A percentile compares a stretch with the other conserved stretches of the same genome.
Evolutionary conservation across 179 eudicot genomes (phyloP).

Genomic region (Nepenthes alata): DNA sequence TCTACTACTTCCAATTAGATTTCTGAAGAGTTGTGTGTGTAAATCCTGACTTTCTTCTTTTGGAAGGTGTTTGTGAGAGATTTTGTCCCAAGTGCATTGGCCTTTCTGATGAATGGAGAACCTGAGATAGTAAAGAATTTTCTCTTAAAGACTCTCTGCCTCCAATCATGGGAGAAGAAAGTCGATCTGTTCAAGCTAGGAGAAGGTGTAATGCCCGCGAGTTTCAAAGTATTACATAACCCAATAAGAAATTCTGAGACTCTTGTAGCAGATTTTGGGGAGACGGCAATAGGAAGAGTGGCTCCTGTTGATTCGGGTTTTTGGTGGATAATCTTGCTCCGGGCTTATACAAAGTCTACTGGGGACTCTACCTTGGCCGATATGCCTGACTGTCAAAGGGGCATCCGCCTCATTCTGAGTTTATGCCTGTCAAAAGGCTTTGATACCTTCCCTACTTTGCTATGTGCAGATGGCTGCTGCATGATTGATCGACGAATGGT

Average conservation of each 20-base stretch:
- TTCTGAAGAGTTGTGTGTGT: background rate
- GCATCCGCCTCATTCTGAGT: conserved; percentile 59
- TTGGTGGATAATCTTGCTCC: conserved; percentile 83
- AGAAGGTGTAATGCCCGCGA: conserved; percentile 92
- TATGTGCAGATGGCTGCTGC: conserved; percentile 83
- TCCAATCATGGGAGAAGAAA: conserved; percentile 74
- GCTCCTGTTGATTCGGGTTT: conserved; percentile 93
- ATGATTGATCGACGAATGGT: conserved; percentile 96
- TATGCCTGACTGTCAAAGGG: conserved; percentile 67
- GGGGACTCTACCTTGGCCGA: conserved; percentile 78
- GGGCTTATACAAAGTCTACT: conserved; percentile 81
- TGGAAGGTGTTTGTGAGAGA: conserved; percentile 75
- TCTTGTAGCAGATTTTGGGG: conserved; percentile 77
- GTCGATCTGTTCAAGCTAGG: conserved; percentile 78
- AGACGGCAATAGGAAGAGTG: conserved; percentile 82
- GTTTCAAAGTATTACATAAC: conserved; percentile 78
- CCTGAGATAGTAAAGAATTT: conserved; percentile 79
- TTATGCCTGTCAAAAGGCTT: conserved; percentile 83
- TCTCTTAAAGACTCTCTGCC: conserved; percentile 57
- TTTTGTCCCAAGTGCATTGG: conserved; percentile 86
- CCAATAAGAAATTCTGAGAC: conserved; percentile 59
- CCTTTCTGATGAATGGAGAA: conserved; percentile 82
- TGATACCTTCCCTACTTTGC: conserved; percentile 81
- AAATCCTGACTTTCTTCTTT: conserved; percentile 3
- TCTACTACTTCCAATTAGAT: background rate